Percentiles rank a stretch among this genome's conserved stretches.
Evolutionary conservation across 2,329 filamentous ascomycete species (phyloP).

Genomic region (Xylariaceae sp.): DNA sequence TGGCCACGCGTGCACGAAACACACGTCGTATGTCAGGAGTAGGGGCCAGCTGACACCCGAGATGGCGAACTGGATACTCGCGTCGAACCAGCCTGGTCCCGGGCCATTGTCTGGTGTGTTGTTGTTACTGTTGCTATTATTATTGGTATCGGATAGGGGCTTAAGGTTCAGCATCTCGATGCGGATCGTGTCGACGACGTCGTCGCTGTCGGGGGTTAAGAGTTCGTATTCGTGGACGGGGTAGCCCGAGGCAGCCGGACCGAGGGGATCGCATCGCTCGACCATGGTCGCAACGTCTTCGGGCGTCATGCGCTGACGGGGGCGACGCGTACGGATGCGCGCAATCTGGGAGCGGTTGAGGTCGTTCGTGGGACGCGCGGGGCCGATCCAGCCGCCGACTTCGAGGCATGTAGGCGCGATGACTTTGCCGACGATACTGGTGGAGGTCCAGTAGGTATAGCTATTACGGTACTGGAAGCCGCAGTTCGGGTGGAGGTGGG

Average conservation of each 20-base stretch:
- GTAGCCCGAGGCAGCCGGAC: conserved; percentile 56
- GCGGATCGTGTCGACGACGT: conserved; percentile 59
- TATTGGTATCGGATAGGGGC: conserved; percentile 34
- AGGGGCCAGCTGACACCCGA: conserved; percentile 59
- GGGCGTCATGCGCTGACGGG: conserved; percentile 51
- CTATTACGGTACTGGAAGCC: conserved; percentile 71
- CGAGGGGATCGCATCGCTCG: conserved; percentile 63
- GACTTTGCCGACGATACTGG: conserved; percentile 70
- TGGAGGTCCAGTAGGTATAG: conserved; percentile 71
- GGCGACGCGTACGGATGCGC: conserved; percentile 56
- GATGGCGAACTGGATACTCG: conserved; percentile 58
- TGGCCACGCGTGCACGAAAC: conserved; percentile 61
- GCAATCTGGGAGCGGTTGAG: conserved; percentile 65
- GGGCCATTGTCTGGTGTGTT: background rate
- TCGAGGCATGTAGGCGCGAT: conserved; percentile 66
- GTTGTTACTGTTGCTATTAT: no score
- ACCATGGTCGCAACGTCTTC: conserved; percentile 62
- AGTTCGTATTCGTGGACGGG: conserved; percentile 64
- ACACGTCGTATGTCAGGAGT: conserved; percentile 57
- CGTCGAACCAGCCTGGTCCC: conserved; percentile 51
- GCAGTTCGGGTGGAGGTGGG: conserved; percentile 61
- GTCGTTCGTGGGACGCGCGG: conserved; percentile 62
- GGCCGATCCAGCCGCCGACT: conserved; percentile 69
- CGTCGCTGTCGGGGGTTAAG: conserved; percentile 50
- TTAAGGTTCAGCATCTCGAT: conserved; percentile 63